A percentile compares a stretch with the other conserved stretches of the same genome.
These are phyloP conservation scores for Blastobotrys peoriensis DNA, from an alignment of 805 yeast genomes.

Conservation along the genomic window DNA sequence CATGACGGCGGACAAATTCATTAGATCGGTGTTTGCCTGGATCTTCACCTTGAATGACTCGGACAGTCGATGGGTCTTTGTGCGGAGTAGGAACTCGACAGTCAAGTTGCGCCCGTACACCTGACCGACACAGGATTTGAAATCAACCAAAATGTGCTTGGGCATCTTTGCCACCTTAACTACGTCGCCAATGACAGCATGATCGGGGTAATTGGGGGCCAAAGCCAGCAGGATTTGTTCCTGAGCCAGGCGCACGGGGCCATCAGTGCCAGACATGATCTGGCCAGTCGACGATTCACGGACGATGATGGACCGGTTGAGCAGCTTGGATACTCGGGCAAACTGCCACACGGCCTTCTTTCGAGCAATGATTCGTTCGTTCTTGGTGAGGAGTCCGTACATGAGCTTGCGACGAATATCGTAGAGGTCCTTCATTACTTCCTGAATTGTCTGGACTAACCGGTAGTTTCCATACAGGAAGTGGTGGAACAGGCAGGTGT, in stretches of 20 bases:
- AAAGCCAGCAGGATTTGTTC: conserved; percentile 68
- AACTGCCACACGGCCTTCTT: conserved; percentile 28
- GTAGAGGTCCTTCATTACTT: conserved; percentile 24
- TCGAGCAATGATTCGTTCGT: conserved; percentile 24
- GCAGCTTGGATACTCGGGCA: conserved; percentile 26
- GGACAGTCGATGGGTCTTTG: conserved; percentile 56
- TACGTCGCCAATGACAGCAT: conserved; percentile 17
- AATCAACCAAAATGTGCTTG: conserved; percentile 69
- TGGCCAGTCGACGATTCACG: conserved; percentile 26
- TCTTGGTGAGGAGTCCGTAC: conserved; percentile 23
- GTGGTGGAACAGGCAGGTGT: conserved; percentile 23
- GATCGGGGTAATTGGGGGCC: conserved; percentile 60
- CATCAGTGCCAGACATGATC: conserved; percentile 23
- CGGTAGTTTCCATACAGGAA: conserved; percentile 24
- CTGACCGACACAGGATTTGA: conserved; percentile 59
- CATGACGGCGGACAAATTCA: conserved; percentile 70
- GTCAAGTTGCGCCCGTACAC: conserved; percentile 63
- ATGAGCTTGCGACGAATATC: conserved; percentile 24
- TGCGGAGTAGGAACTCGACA: conserved; percentile 67
- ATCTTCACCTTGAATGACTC: conserved; percentile 75
- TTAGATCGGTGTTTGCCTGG: conserved; percentile 52
- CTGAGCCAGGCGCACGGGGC: conserved; percentile 56
- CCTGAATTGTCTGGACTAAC: conserved; percentile 20
- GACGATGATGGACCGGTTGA: conserved; percentile 29
- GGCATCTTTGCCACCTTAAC: conserved; percentile 15